phyloP scores from a whole-genome alignment of 768 basidiomycete genomes.

The Mycena olivaceomarginata region DNA sequence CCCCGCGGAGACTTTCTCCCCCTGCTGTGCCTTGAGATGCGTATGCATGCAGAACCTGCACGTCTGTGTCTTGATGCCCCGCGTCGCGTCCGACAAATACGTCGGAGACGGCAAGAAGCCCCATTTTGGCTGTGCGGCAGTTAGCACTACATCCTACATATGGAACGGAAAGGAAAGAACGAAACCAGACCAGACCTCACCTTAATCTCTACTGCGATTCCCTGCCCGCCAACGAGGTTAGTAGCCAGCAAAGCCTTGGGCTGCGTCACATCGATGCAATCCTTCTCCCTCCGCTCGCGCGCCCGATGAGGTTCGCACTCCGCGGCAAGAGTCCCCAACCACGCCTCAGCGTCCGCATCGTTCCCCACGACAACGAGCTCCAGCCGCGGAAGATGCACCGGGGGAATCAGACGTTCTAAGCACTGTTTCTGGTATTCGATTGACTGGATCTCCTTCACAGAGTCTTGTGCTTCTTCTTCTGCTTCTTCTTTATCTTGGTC shows the following conservation, averaged over 20 bases:
- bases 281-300: conserved; percentile 69
- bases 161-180: conserved; percentile 11
- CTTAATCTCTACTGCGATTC: conserved; percentile 93
- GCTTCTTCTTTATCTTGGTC: neutral
- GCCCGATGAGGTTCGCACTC: conserved; percentile 74
- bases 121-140: conserved; percentile 91
- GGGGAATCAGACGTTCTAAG: conserved; percentile 79
- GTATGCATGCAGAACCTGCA: conserved; percentile 97
- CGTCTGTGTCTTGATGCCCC: conserved; percentile 76
- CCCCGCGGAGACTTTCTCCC: conserved; percentile 59
- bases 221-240: conserved; percentile 82
- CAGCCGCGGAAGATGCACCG: conserved; percentile 74
- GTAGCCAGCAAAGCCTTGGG: conserved; percentile 84
- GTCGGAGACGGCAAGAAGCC: conserved; percentile 85
- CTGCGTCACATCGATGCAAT: conserved; percentile 74
- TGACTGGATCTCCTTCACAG: conserved; percentile 58
- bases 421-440: conserved; percentile 78
- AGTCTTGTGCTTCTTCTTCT: conserved; percentile 33
- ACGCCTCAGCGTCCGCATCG: conserved; percentile 53
- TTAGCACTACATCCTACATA: neutral
- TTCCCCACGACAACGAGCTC: conserved; percentile 67
- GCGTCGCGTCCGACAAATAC: conserved; percentile 78
- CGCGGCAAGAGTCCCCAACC: conserved; percentile 75
- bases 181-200: conserved; percentile 59
- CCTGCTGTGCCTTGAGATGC: conserved; percentile 66